phyloP scores from a whole-genome alignment of 1,284 basidiomycete genomes.

The Cryptococcus hybrid region DNA sequence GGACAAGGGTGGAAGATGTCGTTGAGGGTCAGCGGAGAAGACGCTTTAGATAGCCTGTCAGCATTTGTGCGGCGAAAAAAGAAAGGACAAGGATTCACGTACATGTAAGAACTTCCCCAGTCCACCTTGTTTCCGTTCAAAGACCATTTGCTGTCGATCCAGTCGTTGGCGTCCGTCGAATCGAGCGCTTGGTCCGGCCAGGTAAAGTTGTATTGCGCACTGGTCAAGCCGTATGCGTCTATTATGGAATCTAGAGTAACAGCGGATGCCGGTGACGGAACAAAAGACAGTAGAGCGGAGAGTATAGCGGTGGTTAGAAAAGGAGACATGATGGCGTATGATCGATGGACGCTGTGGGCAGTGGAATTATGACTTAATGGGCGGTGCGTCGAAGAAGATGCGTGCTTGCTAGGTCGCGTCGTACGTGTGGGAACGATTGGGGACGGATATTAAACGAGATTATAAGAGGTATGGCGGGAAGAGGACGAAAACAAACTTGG shows the following conservation, averaged over 20 bases:
- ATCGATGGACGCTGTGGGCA: no score
- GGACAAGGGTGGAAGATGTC: conserved; percentile 19
- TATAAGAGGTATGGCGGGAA: no score
- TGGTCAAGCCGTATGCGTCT: conserved; percentile 10
- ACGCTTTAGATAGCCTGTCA: conserved; percentile 14
- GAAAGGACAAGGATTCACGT: conserved; percentile 9
- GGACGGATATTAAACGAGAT: no score
- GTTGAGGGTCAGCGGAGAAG: conserved; percentile 31
- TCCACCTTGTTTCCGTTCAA: conserved; percentile 29
- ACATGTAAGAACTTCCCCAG: conserved; percentile 34
- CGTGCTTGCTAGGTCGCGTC: no score
- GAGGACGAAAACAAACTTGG: no score
- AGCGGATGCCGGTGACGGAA: conserved; percentile 2
- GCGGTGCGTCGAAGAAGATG: no score
- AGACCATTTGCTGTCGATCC: conserved; percentile 33
- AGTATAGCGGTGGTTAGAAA: conserved; percentile 1
- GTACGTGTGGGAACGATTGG: no score
- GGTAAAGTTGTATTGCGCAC: conserved; percentile 18
- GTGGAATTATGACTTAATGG: no score
- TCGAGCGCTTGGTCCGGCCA: conserved; percentile 27
- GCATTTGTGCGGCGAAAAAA: neutral
- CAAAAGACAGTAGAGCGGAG: conserved; percentile 4
- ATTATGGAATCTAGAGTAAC: conserved; percentile 3
- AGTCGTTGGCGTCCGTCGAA: conserved; percentile 21
- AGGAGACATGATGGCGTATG: neutral